Base-by-base conservation (phyloP, 257 asterid species). In the Capsicum baccatum region DNA sequence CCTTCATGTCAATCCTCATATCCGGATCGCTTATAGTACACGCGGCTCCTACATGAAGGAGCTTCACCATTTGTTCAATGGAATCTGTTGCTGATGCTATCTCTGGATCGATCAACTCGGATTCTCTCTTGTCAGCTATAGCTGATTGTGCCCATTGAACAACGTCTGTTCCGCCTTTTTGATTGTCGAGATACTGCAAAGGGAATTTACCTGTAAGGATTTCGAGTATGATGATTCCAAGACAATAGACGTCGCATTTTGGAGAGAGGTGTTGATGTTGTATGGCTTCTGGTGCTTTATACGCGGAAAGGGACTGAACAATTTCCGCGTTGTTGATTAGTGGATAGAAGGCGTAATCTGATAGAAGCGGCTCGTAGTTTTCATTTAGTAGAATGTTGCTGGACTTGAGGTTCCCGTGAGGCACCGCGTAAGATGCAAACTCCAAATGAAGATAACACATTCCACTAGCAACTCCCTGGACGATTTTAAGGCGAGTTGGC, bases 341-440 rank as follows among this genome's bases (percentile, higher is more conserved):
- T 16, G 96, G 89, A n/a, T 84, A 88, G 7, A 92, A 84, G 1
- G 97, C 93, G 47, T 97, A 97, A 88, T 97, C 99, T 1, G 94
- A 89, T 81, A 94, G 97, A 6, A 97, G 91, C 0, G 99, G 98
- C 79, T 94, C 97, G 78, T 87, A 83, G 79, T 85, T 85, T 54
- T 86, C 47, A 0, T 92, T 83, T 0, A 97, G 88, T 21, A 97
- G 94, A 52, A 97, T 85, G 90, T 97, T 97, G 96, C 97, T 92
- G 1, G 99, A 95, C 87, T 97, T 97, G 52, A 97, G 97, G 55
- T 97, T 94, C 13, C 99, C 99, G 68, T 97, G 99, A 50, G 99
- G 99, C 12, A 95, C 82, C 10, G 90, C 95, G 37, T 86, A 71
- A 44, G 86, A 62, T 54, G 95, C 79, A 52, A 92, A 95, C 59